These are phyloP conservation scores for Primulina eburnea DNA, from an alignment of 257 asterid species.

Conservation along the genomic window DNA sequence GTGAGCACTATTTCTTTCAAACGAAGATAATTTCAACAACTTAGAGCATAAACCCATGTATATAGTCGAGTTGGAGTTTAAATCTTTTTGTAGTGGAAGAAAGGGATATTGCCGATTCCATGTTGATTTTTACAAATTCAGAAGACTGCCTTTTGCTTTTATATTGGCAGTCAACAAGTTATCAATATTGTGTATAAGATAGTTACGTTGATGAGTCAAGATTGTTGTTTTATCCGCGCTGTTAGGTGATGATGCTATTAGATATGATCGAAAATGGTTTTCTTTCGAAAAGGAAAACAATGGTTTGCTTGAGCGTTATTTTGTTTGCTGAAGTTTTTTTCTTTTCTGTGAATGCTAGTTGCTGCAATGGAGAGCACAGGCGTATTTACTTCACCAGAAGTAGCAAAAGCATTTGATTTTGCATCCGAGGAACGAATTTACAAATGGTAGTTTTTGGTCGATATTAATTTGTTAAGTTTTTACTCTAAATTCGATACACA, in stretches of 20 bases:
- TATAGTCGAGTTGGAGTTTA: not conserved
- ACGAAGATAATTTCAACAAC: not conserved
- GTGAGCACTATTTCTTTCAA: constrained; percentile 22
- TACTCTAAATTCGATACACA: constrained; percentile 2
- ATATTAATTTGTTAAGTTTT: constrained; percentile 10
- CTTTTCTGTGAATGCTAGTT: constrained; percentile 43
- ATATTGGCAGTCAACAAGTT: too few relatives aligned
- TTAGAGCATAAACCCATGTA: not conserved
- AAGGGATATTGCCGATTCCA: not conserved
- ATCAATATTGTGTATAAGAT: not conserved
- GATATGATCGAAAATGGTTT: not conserved
- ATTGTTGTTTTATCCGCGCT: not conserved
- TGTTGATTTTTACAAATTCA: not conserved
- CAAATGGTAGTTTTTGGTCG: constrained; percentile 53
- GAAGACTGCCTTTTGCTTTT: not conserved
- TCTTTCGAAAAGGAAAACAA: not conserved
- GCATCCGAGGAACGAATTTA: constrained; percentile 83
- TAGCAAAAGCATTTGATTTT: constrained; percentile 80
- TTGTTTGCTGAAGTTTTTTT: constrained; percentile 6
- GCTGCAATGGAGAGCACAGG: constrained; percentile 45
- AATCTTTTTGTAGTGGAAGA: not conserved
- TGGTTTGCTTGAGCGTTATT: not conserved
- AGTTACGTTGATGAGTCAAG: not conserved
- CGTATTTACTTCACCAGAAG: constrained; percentile 75
- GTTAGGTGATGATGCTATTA: not conserved